A percentile compares a stretch with the other conserved stretches of the same genome.
Evolutionary conservation across 306 rosid species (phyloP).

Genomic region (Castanopsis chinensis): DNA sequence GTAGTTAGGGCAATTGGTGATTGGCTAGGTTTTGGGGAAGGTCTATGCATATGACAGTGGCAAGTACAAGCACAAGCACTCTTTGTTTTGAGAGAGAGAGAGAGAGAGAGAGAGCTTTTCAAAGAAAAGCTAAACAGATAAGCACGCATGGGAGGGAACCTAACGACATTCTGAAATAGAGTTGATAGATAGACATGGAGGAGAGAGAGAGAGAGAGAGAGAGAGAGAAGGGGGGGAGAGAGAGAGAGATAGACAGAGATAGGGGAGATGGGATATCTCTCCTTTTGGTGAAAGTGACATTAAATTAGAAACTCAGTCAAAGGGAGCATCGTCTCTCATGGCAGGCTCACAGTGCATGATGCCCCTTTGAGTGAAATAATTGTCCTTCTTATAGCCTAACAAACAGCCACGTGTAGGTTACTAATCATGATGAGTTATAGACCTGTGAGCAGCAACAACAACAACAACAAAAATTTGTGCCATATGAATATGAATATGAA

Average conservation of each 20-base stretch:
- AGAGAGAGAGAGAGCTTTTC: slow-evolving; percentile 17
- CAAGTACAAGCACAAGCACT: slow-evolving; percentile 52
- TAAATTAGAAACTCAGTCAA: slow-evolving; percentile 55
- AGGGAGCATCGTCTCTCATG: slow-evolving; percentile 46
- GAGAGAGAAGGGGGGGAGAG: neutral
- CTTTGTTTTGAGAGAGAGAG: slow-evolving; percentile 13
- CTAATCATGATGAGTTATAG: neutral
- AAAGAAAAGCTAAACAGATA: slow-evolving; percentile 45
- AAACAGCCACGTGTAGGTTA: slow-evolving; percentile 47
- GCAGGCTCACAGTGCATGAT: slow-evolving; percentile 38
- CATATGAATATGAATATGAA: neutral
- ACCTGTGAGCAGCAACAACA: slow-evolving; percentile 4
- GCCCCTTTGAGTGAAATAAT: slow-evolving; percentile 46
- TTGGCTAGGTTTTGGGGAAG: slow-evolving; percentile 53
- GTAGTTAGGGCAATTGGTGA: slow-evolving; percentile 44
- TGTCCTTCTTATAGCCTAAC: slow-evolving; percentile 44
- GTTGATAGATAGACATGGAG: slow-evolving; percentile 30
- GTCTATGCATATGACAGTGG: slow-evolving; percentile 39
- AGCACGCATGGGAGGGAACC: slow-evolving; percentile 75
- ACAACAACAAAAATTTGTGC: slow-evolving; percentile 1
- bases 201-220: slow-evolving; percentile 18
- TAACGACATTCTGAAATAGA: slow-evolving; percentile 53
- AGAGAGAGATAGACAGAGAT: slow-evolving; percentile 1
- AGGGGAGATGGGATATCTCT: slow-evolving; percentile 8
- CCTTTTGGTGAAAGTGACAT: slow-evolving; percentile 83